These are phyloP conservation scores for Lentinula edodes DNA, from an alignment of 768 basidiomycete species.

Conservation along the genomic window DNA sequence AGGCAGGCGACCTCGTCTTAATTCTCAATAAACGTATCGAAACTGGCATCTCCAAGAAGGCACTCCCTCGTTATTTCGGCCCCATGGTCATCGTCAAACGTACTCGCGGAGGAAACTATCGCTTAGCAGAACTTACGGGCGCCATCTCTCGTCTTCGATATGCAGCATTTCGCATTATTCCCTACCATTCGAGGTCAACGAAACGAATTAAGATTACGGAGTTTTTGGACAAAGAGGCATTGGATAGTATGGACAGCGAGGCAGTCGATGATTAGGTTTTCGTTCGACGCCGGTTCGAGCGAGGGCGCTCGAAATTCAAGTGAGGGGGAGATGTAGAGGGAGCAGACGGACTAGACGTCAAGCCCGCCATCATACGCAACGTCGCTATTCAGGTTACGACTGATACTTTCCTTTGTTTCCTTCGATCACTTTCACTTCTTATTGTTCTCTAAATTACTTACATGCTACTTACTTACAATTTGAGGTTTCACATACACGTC, in stretches of 20 bases:
- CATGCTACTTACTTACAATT: no score
- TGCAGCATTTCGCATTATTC: not conserved
- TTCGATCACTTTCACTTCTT: no score
- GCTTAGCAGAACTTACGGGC: not conserved
- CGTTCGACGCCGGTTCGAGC: no score
- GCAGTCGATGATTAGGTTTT: no score
- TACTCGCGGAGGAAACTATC: conserved; percentile 1
- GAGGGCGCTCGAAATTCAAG: no score
- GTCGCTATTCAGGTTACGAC: no score
- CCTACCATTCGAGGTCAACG: not conserved
- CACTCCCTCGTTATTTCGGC: conserved; percentile 14
- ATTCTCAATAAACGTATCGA: conserved; percentile 15
- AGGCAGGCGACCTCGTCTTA: conserved; percentile 9
- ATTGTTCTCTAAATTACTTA: no score
- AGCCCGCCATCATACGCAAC: not conserved
- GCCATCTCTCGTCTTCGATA: not conserved
- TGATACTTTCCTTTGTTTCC: no score
- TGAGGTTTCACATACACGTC: no score
- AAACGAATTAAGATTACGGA: not conserved
- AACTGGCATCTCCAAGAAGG: conserved; percentile 12
- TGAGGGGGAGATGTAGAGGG: no score
- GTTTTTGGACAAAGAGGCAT: not conserved
- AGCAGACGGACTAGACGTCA: no score
- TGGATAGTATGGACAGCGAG: not conserved
- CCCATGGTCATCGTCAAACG: conserved; percentile 14